phyloP scores from a whole-genome alignment of 257 asterid species.

The Sherardia arvensis region DNA sequence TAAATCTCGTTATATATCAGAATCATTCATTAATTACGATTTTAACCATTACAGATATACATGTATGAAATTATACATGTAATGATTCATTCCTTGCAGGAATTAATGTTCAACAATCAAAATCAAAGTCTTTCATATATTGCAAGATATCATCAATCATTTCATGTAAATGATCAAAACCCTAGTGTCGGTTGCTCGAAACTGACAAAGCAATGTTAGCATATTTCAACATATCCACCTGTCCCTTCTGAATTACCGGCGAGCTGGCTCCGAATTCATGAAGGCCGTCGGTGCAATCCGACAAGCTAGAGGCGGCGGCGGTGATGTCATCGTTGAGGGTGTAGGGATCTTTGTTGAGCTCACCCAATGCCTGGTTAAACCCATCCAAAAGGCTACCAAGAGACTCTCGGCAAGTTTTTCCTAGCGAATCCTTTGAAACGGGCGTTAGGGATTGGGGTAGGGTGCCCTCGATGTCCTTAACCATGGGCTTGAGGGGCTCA shows the following conservation, averaged over 20 bases:
- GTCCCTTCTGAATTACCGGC: not conserved
- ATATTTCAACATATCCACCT: not conserved
- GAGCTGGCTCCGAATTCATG: constrained; percentile 7
- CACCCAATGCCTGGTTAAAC: not conserved
- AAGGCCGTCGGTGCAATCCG: constrained; percentile 20
- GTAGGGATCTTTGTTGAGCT: not conserved
- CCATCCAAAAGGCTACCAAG: not conserved
- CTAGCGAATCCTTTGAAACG: not conserved
- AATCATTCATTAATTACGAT: too few species aligned
- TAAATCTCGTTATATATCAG: too few species aligned
- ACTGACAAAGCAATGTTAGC: constrained; percentile 17
- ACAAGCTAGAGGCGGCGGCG: not conserved
- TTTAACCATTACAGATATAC: too few species aligned
- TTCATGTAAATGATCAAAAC: not conserved
- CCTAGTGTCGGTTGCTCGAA: not conserved
- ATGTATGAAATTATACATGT: too few species aligned
- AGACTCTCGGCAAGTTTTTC: not conserved
- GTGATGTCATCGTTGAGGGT: constrained; percentile 7
- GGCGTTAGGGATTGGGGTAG: not conserved
- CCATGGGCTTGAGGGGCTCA: not conserved
- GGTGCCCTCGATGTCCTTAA: not conserved
- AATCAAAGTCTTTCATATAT: too few species aligned
- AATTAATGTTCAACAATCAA: too few species aligned
- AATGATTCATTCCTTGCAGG: too few species aligned
- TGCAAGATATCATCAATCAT: not conserved